Evolutionary conservation across 768 basidiomycete genomes (phyloP).

Genomic region (Candolleomyces aberdarensis): DNA sequence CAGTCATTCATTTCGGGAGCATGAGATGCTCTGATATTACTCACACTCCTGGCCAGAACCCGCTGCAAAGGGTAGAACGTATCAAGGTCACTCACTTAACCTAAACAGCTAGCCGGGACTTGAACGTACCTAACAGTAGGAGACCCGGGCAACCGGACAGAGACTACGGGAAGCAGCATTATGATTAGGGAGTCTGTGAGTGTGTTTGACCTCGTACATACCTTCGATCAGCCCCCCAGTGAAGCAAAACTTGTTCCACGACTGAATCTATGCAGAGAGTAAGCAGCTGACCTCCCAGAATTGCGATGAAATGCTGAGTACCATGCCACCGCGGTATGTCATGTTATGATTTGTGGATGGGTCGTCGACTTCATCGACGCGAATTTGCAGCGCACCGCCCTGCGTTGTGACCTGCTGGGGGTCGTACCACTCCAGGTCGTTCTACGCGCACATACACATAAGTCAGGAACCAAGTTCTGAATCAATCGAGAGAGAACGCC

Average conservation of each 20-base stretch:
- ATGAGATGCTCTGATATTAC: constrained; percentile 17
- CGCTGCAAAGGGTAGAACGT: constrained; percentile 24
- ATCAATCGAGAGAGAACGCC: neutral
- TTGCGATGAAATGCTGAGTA: constrained; percentile 22
- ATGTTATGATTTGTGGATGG: constrained; percentile 53
- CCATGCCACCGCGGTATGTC: constrained; percentile 77
- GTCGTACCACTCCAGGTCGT: constrained; percentile 83
- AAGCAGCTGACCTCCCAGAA: constrained; percentile 12
- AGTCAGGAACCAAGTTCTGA: neutral
- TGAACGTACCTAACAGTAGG: constrained; percentile 36
- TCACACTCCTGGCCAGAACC: constrained; percentile 73
- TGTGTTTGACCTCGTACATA: neutral
- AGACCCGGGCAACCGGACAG: constrained; percentile 70
- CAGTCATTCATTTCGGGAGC: neutral
- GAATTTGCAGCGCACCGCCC: constrained; percentile 78
- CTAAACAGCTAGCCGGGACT: neutral
- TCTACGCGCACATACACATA: constrained; percentile 48
- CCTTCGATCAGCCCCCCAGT: constrained; percentile 86
- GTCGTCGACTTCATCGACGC: constrained; percentile 62
- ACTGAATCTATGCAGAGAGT: constrained; percentile 39
- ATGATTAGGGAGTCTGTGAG: neutral
- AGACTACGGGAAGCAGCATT: constrained; percentile 31
- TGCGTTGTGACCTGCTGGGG: constrained; percentile 65
- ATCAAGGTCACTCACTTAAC: neutral
- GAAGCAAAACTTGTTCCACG: constrained; percentile 96